Conservation (phyloP, 106 monocot genomes). For the Dioscorea dumetorum region DNA sequence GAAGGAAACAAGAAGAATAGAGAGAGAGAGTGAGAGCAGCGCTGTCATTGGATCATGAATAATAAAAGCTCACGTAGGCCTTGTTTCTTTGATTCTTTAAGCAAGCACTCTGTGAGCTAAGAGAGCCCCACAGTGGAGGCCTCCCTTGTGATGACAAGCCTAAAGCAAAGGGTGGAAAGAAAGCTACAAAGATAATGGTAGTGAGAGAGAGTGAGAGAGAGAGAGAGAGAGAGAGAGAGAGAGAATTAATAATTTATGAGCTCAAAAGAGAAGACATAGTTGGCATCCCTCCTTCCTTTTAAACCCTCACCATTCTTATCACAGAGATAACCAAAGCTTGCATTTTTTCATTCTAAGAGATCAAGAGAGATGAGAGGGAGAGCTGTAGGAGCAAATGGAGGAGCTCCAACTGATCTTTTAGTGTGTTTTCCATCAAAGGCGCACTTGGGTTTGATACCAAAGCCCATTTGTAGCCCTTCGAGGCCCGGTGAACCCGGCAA, state of each 20-base stretch:
- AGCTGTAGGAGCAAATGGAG: constrained; percentile 17
- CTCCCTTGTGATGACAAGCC: constrained; percentile 17
- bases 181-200: constrained; percentile 3
- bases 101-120: no score
- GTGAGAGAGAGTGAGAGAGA: not conserved
- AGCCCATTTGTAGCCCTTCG: constrained; percentile 71
- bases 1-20: no score
- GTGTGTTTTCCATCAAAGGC: constrained; percentile 77
- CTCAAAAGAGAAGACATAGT: constrained; percentile 13
- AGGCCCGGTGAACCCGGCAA: constrained; percentile 23
- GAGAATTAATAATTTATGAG: constrained; percentile 1
- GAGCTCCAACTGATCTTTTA: constrained; percentile 41
- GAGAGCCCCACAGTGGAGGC: not conserved
- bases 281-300: constrained; percentile 22
- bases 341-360: no score
- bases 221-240: not conserved
- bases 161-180: constrained; percentile 15
- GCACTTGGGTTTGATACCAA: constrained; percentile 58
- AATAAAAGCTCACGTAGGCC: no score
- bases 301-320: not conserved
- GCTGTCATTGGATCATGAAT: no score
- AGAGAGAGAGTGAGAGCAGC: no score
- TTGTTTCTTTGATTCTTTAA: no score
- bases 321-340: not conserved
- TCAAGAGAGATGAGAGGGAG: constrained; percentile 3